Evolutionary conservation across 441 rosid genomes (phyloP), one percentile per base, ranked within the genome.

Genomic region (Jatropha podagrica): DNA sequence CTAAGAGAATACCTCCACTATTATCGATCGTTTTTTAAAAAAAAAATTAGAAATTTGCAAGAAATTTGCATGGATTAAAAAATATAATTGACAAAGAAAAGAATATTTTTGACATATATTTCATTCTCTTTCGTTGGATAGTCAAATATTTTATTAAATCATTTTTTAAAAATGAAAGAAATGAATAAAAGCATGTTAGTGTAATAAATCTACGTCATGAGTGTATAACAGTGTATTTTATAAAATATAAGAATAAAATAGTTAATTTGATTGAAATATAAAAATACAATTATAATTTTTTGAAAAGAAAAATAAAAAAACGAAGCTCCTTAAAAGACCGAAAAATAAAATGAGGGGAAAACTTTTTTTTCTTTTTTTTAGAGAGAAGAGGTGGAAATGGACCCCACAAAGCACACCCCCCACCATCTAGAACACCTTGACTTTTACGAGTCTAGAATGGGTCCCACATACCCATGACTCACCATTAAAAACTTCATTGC

Each of bases 361-460:
- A 12, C 23, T 23, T 23, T 23, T 23, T 23, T 23, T 23, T 23
- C 0, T 23, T 23, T 23, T 59, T 26, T 4, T 1, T 10, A 23
- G 40, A 52, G 20, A 51, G 14, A 51, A 2, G 13, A 42, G 4
- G 18, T 23, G 40, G 14, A 4, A 37, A 67, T 63, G 73, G 71
- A 14, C 27, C 74, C 37, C n/a, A 69, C 60, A 48, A 7, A 11
- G 26, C 69, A 48, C 54, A 4, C 75, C 65, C 75, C 65, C 23
- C 23, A 13, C 65, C 85, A 74, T 85, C 86, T 83, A 86, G 87
- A 86, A 82, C 23, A 13, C 70, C 81, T 77, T 86, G 89, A 84
- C 89, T 81, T 85, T 81, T 72, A 32, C 5, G 60, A 66, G 18
- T 60, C 20, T 11, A 2, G 13, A 13, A 70, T 37, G 37, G 66